phyloP scores from a whole-genome alignment of 2,329 filamentous ascomycete genomes.

The Aspergillus pseudonomiae region DNA sequence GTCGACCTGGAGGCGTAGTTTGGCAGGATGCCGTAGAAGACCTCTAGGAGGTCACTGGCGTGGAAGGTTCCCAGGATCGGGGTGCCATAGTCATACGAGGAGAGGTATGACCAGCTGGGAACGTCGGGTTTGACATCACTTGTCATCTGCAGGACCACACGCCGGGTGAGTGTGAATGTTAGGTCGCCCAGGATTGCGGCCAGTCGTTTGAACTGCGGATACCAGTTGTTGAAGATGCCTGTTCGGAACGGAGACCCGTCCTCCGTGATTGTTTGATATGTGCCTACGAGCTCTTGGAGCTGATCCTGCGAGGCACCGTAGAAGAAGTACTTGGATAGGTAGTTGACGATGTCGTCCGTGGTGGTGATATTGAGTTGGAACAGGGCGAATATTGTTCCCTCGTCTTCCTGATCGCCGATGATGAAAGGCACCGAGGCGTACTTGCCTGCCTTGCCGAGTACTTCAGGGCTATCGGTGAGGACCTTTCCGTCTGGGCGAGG shows the following conservation, averaged over 20 bases:
- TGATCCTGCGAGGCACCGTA: constrained; percentile 53
- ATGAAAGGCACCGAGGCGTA: constrained; percentile 66
- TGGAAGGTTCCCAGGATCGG: constrained; percentile 78
- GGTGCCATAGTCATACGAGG: constrained; percentile 71
- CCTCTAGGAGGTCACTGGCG: constrained; percentile 67
- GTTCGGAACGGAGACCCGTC: constrained; percentile 75
- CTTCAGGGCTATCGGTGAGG: constrained; percentile 65
- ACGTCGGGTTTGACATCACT: constrained; percentile 57
- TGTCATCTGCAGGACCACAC: constrained; percentile 61
- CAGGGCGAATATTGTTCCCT: constrained; percentile 74
- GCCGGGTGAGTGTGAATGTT: constrained; percentile 72
- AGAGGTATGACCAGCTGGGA: constrained; percentile 73
- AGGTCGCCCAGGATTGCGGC: constrained; percentile 76
- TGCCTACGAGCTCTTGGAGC: constrained; percentile 60
- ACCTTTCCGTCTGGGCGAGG: constrained; percentile 71
- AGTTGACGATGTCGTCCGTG: constrained; percentile 60
- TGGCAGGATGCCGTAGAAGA: constrained; percentile 66
- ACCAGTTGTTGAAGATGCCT: constrained; percentile 67
- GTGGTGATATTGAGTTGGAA: constrained; percentile 71
- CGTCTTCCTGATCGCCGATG: constrained; percentile 77
- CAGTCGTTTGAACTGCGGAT: constrained; percentile 76
- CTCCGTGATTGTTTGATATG: constrained; percentile 61
- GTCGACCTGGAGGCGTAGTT: constrained; percentile 65
- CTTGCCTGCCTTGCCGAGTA: constrained; percentile 55
- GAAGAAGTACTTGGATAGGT: constrained; percentile 66